Evolutionary conservation across 192 early-diverging fungal species (phyloP).

Genomic region (Umbelopsis sp.): DNA sequence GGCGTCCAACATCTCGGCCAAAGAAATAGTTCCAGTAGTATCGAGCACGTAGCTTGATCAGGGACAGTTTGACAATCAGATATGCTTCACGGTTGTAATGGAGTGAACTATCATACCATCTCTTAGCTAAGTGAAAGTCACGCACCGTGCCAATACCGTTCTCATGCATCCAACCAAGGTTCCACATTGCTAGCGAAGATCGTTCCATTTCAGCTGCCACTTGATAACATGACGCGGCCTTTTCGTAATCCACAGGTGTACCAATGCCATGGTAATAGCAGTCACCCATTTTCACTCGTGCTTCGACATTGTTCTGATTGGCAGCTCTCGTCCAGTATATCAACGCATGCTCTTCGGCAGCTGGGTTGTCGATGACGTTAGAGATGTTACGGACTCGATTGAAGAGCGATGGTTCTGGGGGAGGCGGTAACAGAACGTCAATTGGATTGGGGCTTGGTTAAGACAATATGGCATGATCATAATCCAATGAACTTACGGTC

Average conservation of each 20-base stretch:
- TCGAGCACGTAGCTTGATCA: slow-evolving; percentile 68
- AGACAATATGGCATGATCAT: too few species aligned
- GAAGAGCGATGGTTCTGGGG: not conserved
- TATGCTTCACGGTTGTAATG: slow-evolving; percentile 77
- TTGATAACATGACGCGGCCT: slow-evolving; percentile 82
- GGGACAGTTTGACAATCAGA: slow-evolving; percentile 74
- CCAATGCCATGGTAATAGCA: slow-evolving; percentile 89
- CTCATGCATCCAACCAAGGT: slow-evolving; percentile 96
- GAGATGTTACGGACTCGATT: not conserved
- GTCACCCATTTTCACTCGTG: slow-evolving; percentile 91
- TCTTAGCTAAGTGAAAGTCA: slow-evolving; percentile 93
- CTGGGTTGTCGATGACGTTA: not conserved
- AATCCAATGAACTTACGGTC: slow-evolving; percentile 34
- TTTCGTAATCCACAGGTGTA: slow-evolving; percentile 60
- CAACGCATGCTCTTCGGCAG: slow-evolving; percentile 64
- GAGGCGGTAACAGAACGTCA: not conserved
- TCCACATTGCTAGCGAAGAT: slow-evolving; percentile 92
- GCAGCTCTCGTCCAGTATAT: slow-evolving; percentile 94
- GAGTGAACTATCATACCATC: slow-evolving; percentile 86
- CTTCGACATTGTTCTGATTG: slow-evolving; percentile 89
- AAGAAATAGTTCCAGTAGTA: slow-evolving; percentile 66
- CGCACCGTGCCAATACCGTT: slow-evolving; percentile 86
- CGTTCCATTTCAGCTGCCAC: slow-evolving; percentile 76
- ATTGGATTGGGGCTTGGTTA: too few species aligned
- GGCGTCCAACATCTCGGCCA: slow-evolving; percentile 57